Conservation (phyloP, 495 filamentous ascomycete genomes). For the Monascus purpureus region DNA sequence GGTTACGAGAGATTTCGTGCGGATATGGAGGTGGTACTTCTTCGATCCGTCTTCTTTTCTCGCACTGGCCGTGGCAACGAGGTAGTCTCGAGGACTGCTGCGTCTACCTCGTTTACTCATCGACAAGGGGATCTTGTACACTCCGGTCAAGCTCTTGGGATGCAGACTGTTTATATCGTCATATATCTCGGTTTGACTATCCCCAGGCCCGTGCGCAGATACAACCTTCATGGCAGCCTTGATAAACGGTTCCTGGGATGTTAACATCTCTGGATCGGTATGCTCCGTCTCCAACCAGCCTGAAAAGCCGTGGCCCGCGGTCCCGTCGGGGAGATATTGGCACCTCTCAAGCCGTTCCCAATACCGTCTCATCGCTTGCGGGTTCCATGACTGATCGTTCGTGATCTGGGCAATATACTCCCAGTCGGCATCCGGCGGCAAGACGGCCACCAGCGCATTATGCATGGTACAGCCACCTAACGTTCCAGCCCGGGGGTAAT, state of each 20-base stretch:
- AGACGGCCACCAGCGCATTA: constrained; percentile 32
- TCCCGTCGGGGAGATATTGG: constrained; percentile 29
- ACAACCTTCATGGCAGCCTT: constrained; percentile 35
- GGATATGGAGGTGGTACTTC: constrained; percentile 46
- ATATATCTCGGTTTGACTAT: no score
- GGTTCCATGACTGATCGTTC: constrained; percentile 27
- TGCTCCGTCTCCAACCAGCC: constrained; percentile 42
- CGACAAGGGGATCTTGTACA: no score
- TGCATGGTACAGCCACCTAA: constrained; percentile 34
- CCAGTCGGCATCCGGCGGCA: constrained; percentile 32
- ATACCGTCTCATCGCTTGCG: constrained; percentile 30
- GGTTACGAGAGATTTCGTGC: constrained; percentile 45
- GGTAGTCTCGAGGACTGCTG: constrained; percentile 31
- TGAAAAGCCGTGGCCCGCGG: constrained; percentile 38
- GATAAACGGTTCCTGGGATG: constrained; percentile 38
- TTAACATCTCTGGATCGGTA: constrained; percentile 30
- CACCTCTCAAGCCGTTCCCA: constrained; percentile 37
- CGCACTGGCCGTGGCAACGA: constrained; percentile 41
- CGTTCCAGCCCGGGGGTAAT: constrained; percentile 34
- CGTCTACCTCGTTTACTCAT: constrained; percentile 39
- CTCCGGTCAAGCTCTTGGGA: no score
- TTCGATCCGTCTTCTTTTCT: constrained; percentile 35
- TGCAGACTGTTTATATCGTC: no score
- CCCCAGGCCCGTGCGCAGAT: constrained; percentile 36
- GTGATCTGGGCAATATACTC: constrained; percentile 29